Conservation (phyloP, 1,284 basidiomycete genomes). For the Ceratobasidium sp. region DNA sequence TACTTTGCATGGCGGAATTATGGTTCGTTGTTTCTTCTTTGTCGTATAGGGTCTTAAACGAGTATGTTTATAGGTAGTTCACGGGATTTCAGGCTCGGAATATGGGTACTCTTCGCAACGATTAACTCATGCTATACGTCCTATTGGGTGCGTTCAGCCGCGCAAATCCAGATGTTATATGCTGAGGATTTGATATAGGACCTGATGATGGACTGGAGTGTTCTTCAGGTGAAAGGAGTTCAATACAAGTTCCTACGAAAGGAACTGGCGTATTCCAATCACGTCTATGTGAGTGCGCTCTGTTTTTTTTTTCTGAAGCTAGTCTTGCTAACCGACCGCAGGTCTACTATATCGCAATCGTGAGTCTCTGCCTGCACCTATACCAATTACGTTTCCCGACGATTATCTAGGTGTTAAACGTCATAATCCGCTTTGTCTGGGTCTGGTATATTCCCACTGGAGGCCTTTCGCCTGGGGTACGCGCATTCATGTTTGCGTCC, state of each 20-base stretch:
- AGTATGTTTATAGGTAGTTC: conserved; percentile 54
- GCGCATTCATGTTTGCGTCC: conserved; percentile 77
- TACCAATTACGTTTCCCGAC: not conserved
- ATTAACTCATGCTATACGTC: conserved; percentile 79
- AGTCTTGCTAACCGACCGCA: conserved; percentile 54
- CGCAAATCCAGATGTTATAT: conserved; percentile 34
- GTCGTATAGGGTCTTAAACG: conserved; percentile 2
- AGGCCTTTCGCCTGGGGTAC: conserved; percentile 66
- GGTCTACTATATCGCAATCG: conserved; percentile 82
- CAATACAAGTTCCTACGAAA: conserved; percentile 76
- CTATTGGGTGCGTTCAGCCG: conserved; percentile 72
- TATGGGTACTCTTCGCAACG: conserved; percentile 75
- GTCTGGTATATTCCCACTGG: conserved; percentile 77
- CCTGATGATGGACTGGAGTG: conserved; percentile 84
- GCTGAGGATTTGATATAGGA: conserved; percentile 64
- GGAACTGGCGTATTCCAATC: conserved; percentile 78
- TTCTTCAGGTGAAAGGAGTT: conserved; percentile 70
- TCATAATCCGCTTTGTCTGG: conserved; percentile 86
- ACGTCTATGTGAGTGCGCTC: conserved; percentile 66
- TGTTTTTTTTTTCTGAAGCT: not conserved
- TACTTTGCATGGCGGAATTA: conserved; percentile 82
- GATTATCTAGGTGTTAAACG: conserved; percentile 71
- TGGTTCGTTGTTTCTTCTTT: conserved; percentile 60
- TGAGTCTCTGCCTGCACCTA: conserved; percentile 55
- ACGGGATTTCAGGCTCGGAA: conserved; percentile 66